Base-by-base conservation (phyloP, 2,329 filamentous ascomycete species). In the Amauroascus verrucosus region DNA sequence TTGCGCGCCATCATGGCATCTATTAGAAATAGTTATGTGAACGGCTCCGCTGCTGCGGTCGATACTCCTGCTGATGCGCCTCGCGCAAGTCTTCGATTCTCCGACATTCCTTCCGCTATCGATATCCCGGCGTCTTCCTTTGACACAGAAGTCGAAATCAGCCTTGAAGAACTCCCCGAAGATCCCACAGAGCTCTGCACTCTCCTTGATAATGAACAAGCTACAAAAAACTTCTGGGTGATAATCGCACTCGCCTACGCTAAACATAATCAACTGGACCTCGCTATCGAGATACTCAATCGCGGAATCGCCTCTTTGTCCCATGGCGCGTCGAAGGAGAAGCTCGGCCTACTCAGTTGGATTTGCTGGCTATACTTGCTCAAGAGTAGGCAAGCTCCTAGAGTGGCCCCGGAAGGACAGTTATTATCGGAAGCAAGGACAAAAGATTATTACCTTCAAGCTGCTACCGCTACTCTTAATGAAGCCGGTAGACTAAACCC, bases 201-300 rank as follows among this genome's bases (percentile, higher is more conserved):
- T 28, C 79, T 98, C 48, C 82, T 98, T 58, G 91, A 98, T 72
- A 95, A 93, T 65, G 94, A 98, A 70, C 83, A 85, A 64, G 90
- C 89, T 14, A 85, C 88, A 35, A 89, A 91, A 63, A 88, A 84
- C 50, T 94, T 94, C 62, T 98, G 94, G 94, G 91, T 98, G 77
- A 91, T 88, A n/a, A 93, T 97, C 60, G 87, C 94, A 40, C 78
- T 97, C 55, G 91, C 91, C 46, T 98, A 98, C 66, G 91, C 93
- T 38, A 98, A 97, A 73, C 88, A 95, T 72, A 84, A 85, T 65
- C 95, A 95, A 72, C 81, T 93, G 57, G 90, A 96, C 65, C 86
- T 93, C 72, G 82, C 82, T 49, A 79, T 85, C 56, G 81, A 84
- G 57, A 82, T 85, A 52, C 70, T 85, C 60, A 81, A 83, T 48